Conservation (phyloP, 257 asterid genomes). For the Lavandula angustifolia region DNA sequence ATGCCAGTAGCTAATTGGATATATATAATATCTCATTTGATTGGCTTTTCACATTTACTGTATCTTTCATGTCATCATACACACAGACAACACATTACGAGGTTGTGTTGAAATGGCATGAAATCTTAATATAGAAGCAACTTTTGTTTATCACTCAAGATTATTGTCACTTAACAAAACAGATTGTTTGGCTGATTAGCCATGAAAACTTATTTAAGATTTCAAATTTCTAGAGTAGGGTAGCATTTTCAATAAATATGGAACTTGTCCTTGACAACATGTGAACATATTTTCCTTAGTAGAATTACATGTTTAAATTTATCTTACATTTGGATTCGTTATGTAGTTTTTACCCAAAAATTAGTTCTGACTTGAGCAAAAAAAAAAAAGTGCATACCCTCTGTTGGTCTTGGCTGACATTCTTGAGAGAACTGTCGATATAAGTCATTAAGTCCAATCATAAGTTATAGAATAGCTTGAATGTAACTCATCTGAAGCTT, state of each 20-base stretch:
- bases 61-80: slow-evolving; percentile 12
- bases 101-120: slow-evolving; percentile 10
- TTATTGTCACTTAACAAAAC: background rate
- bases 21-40: slow-evolving; percentile 6
- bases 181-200: slow-evolving; percentile 6
- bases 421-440: background rate
- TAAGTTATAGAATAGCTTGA: slow-evolving; percentile 11
- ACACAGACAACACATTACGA: background rate
- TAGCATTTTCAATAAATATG: background rate
- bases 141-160: slow-evolving; percentile 10
- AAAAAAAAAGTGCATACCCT: too few species aligned
- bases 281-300: slow-evolving; percentile 10
- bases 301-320: slow-evolving; percentile 1
- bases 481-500: slow-evolving; percentile 10
- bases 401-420: too few species aligned
- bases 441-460: background rate
- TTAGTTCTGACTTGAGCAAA: too few species aligned
- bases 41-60: slow-evolving; percentile 7
- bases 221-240: slow-evolving; percentile 1
- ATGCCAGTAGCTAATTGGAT: slow-evolving; percentile 13
- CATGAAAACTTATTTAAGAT: background rate
- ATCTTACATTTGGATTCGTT: background rate
- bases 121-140: slow-evolving; percentile 1
- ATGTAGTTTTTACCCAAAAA: too few species aligned
- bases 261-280: slow-evolving; percentile 6